Conservation (phyloP, 768 basidiomycete genomes). For the Tulasnella sp. region DNA sequence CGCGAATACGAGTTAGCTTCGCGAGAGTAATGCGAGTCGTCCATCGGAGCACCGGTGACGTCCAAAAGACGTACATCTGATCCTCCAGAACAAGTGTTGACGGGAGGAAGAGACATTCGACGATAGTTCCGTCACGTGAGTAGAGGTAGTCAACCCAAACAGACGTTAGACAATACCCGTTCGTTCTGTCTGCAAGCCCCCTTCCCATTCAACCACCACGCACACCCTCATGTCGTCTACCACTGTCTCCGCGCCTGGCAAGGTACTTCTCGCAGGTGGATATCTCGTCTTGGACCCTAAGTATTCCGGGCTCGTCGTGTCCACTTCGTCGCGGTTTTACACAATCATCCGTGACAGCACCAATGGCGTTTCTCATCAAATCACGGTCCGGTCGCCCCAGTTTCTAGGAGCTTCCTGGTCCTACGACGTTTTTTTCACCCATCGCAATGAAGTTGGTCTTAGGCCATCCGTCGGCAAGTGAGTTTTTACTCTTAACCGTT, state of each 20-base stretch:
- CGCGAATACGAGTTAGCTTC: too few species aligned
- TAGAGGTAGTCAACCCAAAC: too few species aligned
- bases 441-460: constrained; percentile 4
- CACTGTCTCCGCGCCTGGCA: constrained; percentile 83
- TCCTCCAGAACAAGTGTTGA: too few species aligned
- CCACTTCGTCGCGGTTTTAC: constrained; percentile 91
- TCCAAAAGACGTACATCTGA: too few species aligned
- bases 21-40: too few species aligned
- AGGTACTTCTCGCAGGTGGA: constrained; percentile 89
- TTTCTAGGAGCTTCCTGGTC: constrained; percentile 72
- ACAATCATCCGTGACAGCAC: constrained; percentile 44
- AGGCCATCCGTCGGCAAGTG: constrained; percentile 2
- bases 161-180: too few species aligned
- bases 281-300: constrained; percentile 89
- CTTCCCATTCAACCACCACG: too few species aligned
- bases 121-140: too few species aligned
- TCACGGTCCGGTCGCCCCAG: constrained; percentile 81
- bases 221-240: too few species aligned
- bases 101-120: too few species aligned
- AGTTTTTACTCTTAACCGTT: neutral
- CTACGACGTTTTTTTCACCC: constrained; percentile 37
- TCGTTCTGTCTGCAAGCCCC: too few species aligned
- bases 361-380: constrained; percentile 22
- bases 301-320: constrained; percentile 78
- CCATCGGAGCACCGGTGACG: too few species aligned